Evolutionary conservation across 2,329 filamentous ascomycete genomes (phyloP).

Genomic region (Tolypocladium tundrense): DNA sequence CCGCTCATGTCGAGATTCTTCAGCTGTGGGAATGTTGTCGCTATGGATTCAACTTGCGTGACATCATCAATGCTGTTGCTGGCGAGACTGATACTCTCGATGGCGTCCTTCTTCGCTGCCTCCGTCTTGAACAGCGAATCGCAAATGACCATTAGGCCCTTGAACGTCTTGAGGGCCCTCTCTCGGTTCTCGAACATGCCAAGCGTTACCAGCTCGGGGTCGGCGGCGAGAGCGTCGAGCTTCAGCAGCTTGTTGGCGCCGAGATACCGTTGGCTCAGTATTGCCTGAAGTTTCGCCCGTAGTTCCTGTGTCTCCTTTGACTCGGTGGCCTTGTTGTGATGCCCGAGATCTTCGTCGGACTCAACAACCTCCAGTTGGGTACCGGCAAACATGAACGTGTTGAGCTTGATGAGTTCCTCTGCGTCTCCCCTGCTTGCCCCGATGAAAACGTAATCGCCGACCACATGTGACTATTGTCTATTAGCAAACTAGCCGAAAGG

Average conservation of each 20-base stretch:
- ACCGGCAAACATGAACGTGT: constrained; percentile 60
- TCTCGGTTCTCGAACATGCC: constrained; percentile 65
- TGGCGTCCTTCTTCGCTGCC: constrained; percentile 63
- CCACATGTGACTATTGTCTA: constrained; percentile 56
- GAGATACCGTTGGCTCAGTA: constrained; percentile 69
- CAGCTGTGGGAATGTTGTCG: constrained; percentile 72
- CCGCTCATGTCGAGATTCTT: constrained; percentile 82
- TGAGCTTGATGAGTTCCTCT: constrained; percentile 54
- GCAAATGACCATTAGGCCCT: constrained; percentile 80
- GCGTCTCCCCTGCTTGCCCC: constrained; percentile 55
- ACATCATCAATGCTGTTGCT: constrained; percentile 71
- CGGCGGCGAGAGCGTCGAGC: constrained; percentile 65
- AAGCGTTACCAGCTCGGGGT: constrained; percentile 60
- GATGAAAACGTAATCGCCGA: constrained; percentile 60
- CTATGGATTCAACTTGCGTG: constrained; percentile 60
- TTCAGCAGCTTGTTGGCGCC: constrained; percentile 64
- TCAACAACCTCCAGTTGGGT: constrained; percentile 46
- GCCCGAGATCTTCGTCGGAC: constrained; percentile 28
- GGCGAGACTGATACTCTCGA: constrained; percentile 72
- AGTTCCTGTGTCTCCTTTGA: constrained; percentile 47
- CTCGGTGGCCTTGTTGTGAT: constrained; percentile 28
- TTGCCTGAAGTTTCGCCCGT: constrained; percentile 57
- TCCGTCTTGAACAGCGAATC: constrained; percentile 64
- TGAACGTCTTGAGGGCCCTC: constrained; percentile 78
- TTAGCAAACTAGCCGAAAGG: constrained; percentile 32